phyloP scores from a whole-genome alignment of 345 rosid species.

The Abelmoschus esculentus region DNA sequence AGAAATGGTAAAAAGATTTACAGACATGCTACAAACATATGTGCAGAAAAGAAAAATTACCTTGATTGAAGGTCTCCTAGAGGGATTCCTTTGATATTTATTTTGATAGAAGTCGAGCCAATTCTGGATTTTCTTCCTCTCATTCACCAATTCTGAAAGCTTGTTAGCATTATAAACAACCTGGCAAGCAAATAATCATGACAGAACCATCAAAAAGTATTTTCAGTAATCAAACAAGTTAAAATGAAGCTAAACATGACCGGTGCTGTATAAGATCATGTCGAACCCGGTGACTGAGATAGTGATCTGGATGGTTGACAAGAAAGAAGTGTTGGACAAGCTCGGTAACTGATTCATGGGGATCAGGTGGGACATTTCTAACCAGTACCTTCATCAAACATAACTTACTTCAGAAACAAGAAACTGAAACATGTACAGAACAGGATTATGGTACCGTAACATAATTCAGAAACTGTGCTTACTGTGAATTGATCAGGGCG shows the following conservation, averaged over 20 bases:
- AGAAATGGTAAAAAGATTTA: background rate
- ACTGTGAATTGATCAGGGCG: slow-evolving; percentile 90
- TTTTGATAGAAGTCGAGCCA: slow-evolving; percentile 85
- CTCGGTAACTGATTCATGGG: slow-evolving; percentile 78
- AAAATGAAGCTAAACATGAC: background rate
- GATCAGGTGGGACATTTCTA: slow-evolving; percentile 83
- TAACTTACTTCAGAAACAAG: slow-evolving; percentile 6
- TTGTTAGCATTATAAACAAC: slow-evolving; percentile 70
- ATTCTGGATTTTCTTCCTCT: slow-evolving; percentile 64
- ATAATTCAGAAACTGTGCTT: slow-evolving; percentile 13
- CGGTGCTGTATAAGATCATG: no score
- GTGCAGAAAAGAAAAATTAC: slow-evolving; percentile 21
- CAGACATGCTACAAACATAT: no score
- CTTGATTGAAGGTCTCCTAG: slow-evolving; percentile 48
- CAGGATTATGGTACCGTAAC: no score
- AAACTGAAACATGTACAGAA: background rate
- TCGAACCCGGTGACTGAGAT: slow-evolving; percentile 74
- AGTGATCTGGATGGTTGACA: slow-evolving; percentile 83
- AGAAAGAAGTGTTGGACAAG: slow-evolving; percentile 83
- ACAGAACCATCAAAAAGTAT: background rate
- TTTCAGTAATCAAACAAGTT: background rate
- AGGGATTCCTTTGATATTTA: slow-evolving; percentile 54
- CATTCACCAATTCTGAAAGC: slow-evolving; percentile 47
- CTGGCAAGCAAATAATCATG: slow-evolving; percentile 31
- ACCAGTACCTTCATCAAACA: slow-evolving; percentile 57